Percentiles rank a stretch among this genome's conserved stretches.
phyloP scores from a whole-genome alignment of 805 yeast genomes.

The Kluyveromyces siamensis region DNA sequence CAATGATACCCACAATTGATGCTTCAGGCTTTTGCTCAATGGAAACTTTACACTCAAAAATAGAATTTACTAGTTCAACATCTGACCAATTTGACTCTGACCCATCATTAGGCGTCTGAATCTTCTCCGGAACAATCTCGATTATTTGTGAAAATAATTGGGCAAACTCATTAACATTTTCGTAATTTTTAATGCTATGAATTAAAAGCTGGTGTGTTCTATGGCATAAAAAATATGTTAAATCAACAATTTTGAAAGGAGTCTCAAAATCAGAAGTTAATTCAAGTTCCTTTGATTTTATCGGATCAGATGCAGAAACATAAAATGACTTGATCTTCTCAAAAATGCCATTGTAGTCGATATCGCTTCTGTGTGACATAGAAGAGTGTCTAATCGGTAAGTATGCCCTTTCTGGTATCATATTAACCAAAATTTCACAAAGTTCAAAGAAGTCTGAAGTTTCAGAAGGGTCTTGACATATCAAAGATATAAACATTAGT shows the following conservation, averaged over 20 bases:
- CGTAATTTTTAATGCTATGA: slow-evolving; percentile 12
- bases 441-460: slow-evolving; percentile 32
- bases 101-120: slow-evolving; percentile 6
- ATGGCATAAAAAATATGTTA: slow-evolving; percentile 34
- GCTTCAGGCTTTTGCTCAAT: slow-evolving; percentile 7
- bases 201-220: slow-evolving; percentile 22
- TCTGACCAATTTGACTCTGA: slow-evolving; percentile 24
- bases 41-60: slow-evolving; percentile 11
- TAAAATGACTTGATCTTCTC: slow-evolving; percentile 31
- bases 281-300: slow-evolving; percentile 6
- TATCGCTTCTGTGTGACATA: slow-evolving; percentile 8
- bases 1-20: slow-evolving; percentile 22
- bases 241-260: slow-evolving; percentile 37
- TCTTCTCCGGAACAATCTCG: slow-evolving; percentile 39
- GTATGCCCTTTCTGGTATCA: slow-evolving; percentile 58
- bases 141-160: slow-evolving; percentile 31
- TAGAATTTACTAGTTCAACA: slow-evolving; percentile 24
- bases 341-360: slow-evolving; percentile 14
- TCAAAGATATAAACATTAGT: slow-evolving; percentile 43
- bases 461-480: slow-evolving; percentile 18
- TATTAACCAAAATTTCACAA: slow-evolving; percentile 35
- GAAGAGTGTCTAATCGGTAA: slow-evolving; percentile 42
- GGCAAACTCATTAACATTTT: slow-evolving; percentile 26
- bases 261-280: slow-evolving; percentile 14
- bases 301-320: slow-evolving; percentile 12